A percentile compares a stretch with the other conserved stretches of the same genome.
Conservation (phyloP, 139 green algal genomes). For the Chlorella sp. region DNA sequence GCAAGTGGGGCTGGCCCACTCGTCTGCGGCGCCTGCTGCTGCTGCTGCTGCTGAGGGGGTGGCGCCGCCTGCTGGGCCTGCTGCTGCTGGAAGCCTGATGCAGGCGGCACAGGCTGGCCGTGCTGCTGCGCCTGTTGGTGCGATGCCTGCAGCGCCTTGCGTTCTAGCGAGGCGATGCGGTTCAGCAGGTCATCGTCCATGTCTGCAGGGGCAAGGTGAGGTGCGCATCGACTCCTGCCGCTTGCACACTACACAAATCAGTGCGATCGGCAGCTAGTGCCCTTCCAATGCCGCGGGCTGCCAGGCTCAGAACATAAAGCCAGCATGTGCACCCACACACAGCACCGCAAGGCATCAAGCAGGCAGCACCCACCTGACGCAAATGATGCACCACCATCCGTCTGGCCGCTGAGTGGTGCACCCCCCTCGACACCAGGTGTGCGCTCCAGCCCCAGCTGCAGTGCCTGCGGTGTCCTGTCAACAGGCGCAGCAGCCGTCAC, state of each 20-base stretch:
- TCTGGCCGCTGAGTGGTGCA: neutral
- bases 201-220: too few species aligned
- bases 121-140: neutral
- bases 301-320: too few species aligned
- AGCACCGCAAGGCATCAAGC: too few species aligned
- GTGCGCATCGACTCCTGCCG: too few species aligned
- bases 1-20: neutral
- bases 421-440: neutral
- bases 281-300: too few species aligned
- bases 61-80: neutral
- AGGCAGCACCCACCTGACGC: neutral
- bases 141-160: neutral
- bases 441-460: neutral
- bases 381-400: conserved; percentile 11
- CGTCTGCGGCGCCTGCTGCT: conserved; percentile 1
- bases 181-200: conserved; percentile 16
- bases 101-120: neutral
- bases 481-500: neutral
- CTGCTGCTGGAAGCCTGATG: neutral
- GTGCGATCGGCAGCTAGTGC: too few species aligned
- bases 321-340: too few species aligned
- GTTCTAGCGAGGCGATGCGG: conserved; percentile 11
- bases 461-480: conserved; percentile 11
- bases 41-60: neutral
- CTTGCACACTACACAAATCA: too few species aligned